Evolutionary conservation across 2,329 filamentous ascomycete species (phyloP), one percentile per base, ranked within the genome.

Genomic region (Aplosporella prunicola): DNA sequence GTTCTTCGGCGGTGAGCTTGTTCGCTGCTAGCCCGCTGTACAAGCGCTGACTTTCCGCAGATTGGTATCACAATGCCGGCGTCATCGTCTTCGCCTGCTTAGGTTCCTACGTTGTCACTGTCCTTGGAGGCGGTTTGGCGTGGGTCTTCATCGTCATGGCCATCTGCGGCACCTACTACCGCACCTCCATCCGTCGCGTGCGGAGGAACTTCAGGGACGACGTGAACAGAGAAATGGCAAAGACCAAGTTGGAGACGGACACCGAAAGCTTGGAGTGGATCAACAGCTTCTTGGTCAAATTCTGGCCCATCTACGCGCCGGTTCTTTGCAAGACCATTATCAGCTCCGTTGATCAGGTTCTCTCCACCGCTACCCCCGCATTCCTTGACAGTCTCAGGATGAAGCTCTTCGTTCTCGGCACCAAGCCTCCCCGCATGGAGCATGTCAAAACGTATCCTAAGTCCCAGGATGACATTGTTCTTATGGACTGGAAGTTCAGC

Each of bases 401-500:
- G 65, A 93, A 88, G 63, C 89, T 81, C 0, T 98, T 98, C 59
- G 85, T 88, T 0, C 74, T 98, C 10, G 91, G 91, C 39, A 88
- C 84, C 7, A 98, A 98, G 64, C 89, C 91, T 18, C 93, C 93
- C 5, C 79, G 91, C 20, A 76, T 98, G 69, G 91, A 98, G 63
- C 88, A 96, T 54, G 91, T 98, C 61, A 96, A 94, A 69, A 94
- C 91, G 0, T 95, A 98, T 51, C 89, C 89, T 41, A 93, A 91
- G 61, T 85, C 84, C 1, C 86, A 95, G 49, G 88, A 95, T 45
- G 91, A 98, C 55, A 80, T 88, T 41, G 86, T 98, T 27, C 76
- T 96, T 53, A 98, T 98, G 91, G 91, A 98, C 58, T 98, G 91
- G 91, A 94, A 93, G 54, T 98, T 98, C 63, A 96, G 89, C 70